A percentile compares a stretch with the other conserved stretches of the same genome.
These are phyloP conservation scores for Hirsutella minnesotensis DNA, from an alignment of 2,329 filamentous ascomycete species.

Conservation along the genomic window DNA sequence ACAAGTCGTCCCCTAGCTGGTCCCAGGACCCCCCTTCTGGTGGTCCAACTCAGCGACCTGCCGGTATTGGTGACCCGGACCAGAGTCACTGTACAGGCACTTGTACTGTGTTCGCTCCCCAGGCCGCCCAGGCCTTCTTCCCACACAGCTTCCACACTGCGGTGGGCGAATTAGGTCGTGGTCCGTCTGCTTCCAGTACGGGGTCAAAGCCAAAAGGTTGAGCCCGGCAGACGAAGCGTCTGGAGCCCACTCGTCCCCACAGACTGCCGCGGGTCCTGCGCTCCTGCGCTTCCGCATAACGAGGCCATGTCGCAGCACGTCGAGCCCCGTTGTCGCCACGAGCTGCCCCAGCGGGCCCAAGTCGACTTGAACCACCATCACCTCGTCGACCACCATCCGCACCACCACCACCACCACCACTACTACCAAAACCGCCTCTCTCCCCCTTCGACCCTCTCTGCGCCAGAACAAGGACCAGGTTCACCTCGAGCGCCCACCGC, in stretches of 20 bases:
- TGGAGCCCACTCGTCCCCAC: slow-evolving; percentile 1
- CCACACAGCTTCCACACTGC: too few relatives aligned
- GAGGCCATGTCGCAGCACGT: slow-evolving; percentile 42
- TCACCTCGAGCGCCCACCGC: background rate
- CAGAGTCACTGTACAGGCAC: too few relatives aligned
- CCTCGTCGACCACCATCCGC: background rate
- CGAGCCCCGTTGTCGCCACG: slow-evolving; percentile 31
- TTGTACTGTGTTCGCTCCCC: too few relatives aligned
- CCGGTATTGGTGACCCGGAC: too few relatives aligned
- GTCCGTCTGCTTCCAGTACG: background rate
- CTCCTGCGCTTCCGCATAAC: slow-evolving; percentile 9
- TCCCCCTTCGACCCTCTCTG: too few relatives aligned
- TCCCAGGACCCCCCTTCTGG: background rate
- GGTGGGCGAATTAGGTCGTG: too few relatives aligned
- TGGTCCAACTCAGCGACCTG: too few relatives aligned
- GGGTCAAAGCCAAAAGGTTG: background rate
- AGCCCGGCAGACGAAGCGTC: background rate
- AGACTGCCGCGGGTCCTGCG: slow-evolving; percentile 4
- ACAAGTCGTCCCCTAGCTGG: background rate
- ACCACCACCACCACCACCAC: background rate
- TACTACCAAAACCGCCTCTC: too few relatives aligned
- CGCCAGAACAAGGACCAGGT: too few relatives aligned
- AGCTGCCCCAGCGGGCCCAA: background rate
- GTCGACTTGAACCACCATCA: slow-evolving; percentile 6
- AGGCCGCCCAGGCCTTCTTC: too few relatives aligned